Evolutionary conservation across 2,329 filamentous ascomycete genomes (phyloP).

Genomic region (Lecanoromycetidae sp.): DNA sequence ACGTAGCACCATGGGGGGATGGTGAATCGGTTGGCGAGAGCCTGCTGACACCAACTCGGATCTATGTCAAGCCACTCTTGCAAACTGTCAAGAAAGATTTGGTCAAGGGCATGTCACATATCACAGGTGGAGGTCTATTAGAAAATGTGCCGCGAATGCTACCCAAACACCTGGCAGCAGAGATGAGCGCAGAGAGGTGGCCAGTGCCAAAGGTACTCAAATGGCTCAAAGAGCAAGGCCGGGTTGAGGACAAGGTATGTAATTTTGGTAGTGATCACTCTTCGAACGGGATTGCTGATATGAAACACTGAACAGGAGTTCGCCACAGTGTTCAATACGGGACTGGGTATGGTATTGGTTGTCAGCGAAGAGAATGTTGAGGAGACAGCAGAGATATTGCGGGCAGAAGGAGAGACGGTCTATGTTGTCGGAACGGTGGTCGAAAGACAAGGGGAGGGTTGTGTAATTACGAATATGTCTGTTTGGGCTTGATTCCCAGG

Average conservation of each 20-base stretch:
- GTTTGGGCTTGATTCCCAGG: constrained; percentile 26
- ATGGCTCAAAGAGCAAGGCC: constrained; percentile 59
- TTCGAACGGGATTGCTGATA: constrained; percentile 17
- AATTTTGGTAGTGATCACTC: too few relatives aligned
- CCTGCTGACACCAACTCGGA: constrained; percentile 78
- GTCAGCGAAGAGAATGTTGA: constrained; percentile 55
- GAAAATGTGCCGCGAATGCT: constrained; percentile 96
- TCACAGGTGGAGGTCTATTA: constrained; percentile 82
- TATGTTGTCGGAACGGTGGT: constrained; percentile 63
- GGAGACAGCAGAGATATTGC: constrained; percentile 48
- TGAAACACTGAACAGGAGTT: constrained; percentile 60
- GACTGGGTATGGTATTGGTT: constrained; percentile 85
- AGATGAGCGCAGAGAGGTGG: constrained; percentile 70
- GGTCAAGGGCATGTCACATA: constrained; percentile 89
- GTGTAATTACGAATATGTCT: constrained; percentile 50
- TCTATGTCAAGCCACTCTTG: constrained; percentile 79
- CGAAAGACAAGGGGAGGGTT: constrained; percentile 43
- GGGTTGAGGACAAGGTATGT: constrained; percentile 43
- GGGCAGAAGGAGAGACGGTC: constrained; percentile 61
- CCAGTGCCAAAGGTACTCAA: constrained; percentile 64
- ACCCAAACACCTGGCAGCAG: constrained; percentile 61
- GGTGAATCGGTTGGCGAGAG: constrained; percentile 51
- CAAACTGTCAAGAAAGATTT: constrained; percentile 48
- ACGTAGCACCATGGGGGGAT: constrained; percentile 64
- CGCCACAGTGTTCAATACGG: constrained; percentile 87